Base-by-base conservation (phyloP, 345 rosid genomes). In the Garcia nutans region DNA sequence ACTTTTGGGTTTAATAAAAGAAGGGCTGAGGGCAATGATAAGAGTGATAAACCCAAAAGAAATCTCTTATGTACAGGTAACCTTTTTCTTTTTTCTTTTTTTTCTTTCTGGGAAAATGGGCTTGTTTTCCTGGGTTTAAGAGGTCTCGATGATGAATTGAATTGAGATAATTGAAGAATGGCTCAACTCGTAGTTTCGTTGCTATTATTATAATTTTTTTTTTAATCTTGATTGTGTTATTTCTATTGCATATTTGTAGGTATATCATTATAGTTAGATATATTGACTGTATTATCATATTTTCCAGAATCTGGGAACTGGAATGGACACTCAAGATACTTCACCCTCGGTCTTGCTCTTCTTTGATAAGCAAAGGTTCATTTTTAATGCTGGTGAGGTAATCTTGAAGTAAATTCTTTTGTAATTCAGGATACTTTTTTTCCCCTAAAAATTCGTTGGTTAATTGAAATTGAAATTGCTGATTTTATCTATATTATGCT, bases 371-470 rank as follows among this genome's bases (percentile, higher is more conserved):
- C 97, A 90, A 73, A 89, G 99, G 73, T 92, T 94, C 82, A 90
- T 94, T 56, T 94, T 94, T 82, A 92, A 94, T 85, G 97, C 96
- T 72, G 99, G 99, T 64, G 99, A 94, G 96, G 98, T 94, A 75
- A 74, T 78, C 47, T 13, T 23, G 73, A 20, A 1, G 50, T 67
- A 8, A 8, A 6, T n/a, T 42, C 66, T 62, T 26, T 62, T 62
- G 5, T 60, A 5, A 13, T 23, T 5, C 42, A 31, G 20, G n/a
- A 28, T 28, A 6, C n/a, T 62, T 15, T 7, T 28, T 62, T 62
- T 37, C 6, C 4, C 6, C 41, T 37, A 37, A 37, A 37, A 26
- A 62, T 26, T 26, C 8, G 2, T 31, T 16, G 66, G 52, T 20
- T 65, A 10, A n/a, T 1, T 1, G 11, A 23, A 24, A 68, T 28